Evolutionary conservation across 805 yeast genomes (phyloP).

Genomic region (Ogataea polymorpha): DNA sequence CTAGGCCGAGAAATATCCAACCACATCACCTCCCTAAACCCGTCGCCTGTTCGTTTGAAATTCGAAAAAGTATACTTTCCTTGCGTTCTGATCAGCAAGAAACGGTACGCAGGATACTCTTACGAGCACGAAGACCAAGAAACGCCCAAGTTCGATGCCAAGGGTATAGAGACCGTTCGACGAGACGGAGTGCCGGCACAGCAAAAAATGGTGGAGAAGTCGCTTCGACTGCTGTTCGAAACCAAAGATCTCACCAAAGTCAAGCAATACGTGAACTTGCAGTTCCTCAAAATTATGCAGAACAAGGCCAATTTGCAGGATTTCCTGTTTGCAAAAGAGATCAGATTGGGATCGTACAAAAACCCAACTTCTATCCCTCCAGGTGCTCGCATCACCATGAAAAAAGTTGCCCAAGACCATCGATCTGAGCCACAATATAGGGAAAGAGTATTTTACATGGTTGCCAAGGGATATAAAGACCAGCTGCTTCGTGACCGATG

Average conservation of each 20-base stretch:
- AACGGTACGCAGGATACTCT: conserved; percentile 85
- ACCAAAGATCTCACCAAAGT: conserved; percentile 68
- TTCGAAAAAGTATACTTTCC: conserved; percentile 94
- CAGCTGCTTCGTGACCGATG: conserved; percentile 72
- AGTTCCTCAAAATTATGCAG: conserved; percentile 63
- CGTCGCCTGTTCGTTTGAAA: conserved; percentile 78
- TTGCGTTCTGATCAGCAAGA: conserved; percentile 75
- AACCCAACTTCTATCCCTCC: conserved; percentile 76
- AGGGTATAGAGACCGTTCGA: conserved; percentile 92
- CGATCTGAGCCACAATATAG: conserved; percentile 81
- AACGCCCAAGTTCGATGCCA: conserved; percentile 81
- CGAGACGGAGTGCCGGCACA: conserved; percentile 95
- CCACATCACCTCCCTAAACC: conserved; percentile 60
- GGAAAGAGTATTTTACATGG: conserved; percentile 87
- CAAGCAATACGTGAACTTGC: conserved; percentile 58
- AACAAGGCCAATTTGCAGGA: conserved; percentile 71
- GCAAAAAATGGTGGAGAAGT: conserved; percentile 72
- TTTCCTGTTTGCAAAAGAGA: conserved; percentile 90
- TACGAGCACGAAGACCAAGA: conserved; percentile 58
- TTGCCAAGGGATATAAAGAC: conserved; percentile 53
- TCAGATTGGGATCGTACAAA: conserved; percentile 78
- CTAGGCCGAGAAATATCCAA: conserved; percentile 71
- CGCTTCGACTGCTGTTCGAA: conserved; percentile 67
- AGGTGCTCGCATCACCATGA: conserved; percentile 80
- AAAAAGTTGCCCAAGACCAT: conserved; percentile 58